phyloP scores from a whole-genome alignment of 768 basidiomycete species.

The Leccinum barrowsii region DNA sequence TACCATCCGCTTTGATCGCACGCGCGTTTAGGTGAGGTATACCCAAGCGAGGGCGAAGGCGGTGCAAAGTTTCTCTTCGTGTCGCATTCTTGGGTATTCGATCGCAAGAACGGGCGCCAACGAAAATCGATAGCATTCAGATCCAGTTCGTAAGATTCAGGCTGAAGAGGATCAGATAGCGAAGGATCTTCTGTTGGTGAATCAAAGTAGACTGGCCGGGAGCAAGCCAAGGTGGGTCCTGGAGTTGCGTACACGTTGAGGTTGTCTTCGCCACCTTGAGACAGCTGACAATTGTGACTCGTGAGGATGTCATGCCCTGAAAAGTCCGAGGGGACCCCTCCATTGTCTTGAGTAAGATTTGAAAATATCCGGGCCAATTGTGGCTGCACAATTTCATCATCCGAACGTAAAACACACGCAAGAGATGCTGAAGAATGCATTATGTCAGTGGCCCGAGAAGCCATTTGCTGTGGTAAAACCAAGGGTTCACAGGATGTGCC shows the following conservation, averaged over 20 bases:
- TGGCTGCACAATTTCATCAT: constrained; percentile 5
- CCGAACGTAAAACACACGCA: constrained; percentile 17
- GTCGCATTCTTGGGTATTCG: constrained; percentile 10
- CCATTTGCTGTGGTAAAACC: constrained; percentile 7
- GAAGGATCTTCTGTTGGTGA: constrained; percentile 49
- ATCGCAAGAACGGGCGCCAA: constrained; percentile 51
- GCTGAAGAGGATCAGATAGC: constrained; percentile 36
- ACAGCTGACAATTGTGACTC: background rate
- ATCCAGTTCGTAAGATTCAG: constrained; percentile 37
- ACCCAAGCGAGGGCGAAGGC: constrained; percentile 1
- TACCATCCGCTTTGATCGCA: constrained; percentile 18
- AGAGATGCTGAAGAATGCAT: constrained; percentile 9
- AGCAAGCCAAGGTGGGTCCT: constrained; percentile 37
- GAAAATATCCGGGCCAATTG: constrained; percentile 5
- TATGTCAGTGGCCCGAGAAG: constrained; percentile 6
- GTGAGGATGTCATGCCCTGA: constrained; percentile 1
- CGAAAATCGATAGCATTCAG: constrained; percentile 46
- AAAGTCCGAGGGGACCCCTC: constrained; percentile 14
- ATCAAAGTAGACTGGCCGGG: constrained; percentile 45
- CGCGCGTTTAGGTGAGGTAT: constrained; percentile 2
- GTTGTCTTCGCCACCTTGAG: constrained; percentile 1
- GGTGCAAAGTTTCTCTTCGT: background rate
- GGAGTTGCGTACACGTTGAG: constrained; percentile 43
- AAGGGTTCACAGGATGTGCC: constrained; percentile 2
- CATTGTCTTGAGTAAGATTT: constrained; percentile 3